Percentiles rank a stretch among this genome's conserved stretches.
Conservation (phyloP, 129 eudicot species). For the carrot (Daucus carota) region DH1_v3.0 NC_030381.2:28734001-28734500, state of each 20-base stretch:
- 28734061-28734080: not conserved
- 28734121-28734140: not conserved
- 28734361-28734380: not conserved
- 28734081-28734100: not conserved
- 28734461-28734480: no score
- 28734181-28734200: no score
- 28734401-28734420: not conserved
- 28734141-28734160: no score
- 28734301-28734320: not conserved
- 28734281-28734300: not conserved
- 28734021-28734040: not conserved
- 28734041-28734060: not conserved
- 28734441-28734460: no score
- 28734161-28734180: no score
- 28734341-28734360: not conserved
- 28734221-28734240: no score
- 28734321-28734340: not conserved
- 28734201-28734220: no score
- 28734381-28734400: not conserved
- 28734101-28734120: not conserved
- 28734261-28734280: conserved; percentile 2
- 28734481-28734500: not conserved
- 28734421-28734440: not conserved
- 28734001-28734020: not conserved
- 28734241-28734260: no score